phyloP scores from a whole-genome alignment of 2,329 filamentous ascomycete genomes.

The Ploettnerulaceae sp. region DNA sequence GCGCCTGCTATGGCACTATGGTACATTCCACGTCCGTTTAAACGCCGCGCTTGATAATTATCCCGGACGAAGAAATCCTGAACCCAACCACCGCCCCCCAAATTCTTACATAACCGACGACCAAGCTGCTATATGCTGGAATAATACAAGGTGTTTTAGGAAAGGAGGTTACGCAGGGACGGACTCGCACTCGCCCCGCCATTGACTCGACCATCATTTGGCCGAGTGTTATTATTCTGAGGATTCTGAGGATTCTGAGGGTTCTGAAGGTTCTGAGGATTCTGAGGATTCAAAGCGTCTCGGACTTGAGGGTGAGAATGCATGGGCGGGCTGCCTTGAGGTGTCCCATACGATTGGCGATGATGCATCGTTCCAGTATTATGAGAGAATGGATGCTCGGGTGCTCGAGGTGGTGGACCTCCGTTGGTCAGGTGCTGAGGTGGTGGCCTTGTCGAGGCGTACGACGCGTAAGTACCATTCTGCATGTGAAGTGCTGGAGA shows the following conservation, averaged over 20 bases:
- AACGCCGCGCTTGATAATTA: slow-evolving; percentile 21
- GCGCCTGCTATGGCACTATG: not conserved
- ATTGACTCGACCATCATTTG: slow-evolving; percentile 42
- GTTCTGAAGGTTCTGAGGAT: no score
- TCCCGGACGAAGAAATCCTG: slow-evolving; percentile 2
- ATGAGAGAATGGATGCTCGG: slow-evolving; percentile 45
- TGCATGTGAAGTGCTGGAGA: slow-evolving; percentile 26
- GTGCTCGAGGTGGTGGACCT: slow-evolving; percentile 38
- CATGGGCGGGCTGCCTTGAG: slow-evolving; percentile 29
- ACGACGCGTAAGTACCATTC: slow-evolving; percentile 29
- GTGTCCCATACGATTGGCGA: slow-evolving; percentile 36
- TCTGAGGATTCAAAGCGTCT: slow-evolving; percentile 23
- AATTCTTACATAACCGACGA: slow-evolving; percentile 7
- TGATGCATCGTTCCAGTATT: slow-evolving; percentile 41
- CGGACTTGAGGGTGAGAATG: slow-evolving; percentile 30
- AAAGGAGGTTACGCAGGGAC: slow-evolving; percentile 68
- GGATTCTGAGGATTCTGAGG: no score
- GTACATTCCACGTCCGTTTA: slow-evolving; percentile 12
- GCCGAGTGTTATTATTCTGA: slow-evolving; percentile 31
- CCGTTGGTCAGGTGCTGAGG: slow-evolving; percentile 35
- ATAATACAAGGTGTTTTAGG: slow-evolving; percentile 38
- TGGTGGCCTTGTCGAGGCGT: slow-evolving; percentile 31
- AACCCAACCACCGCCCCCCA: slow-evolving; percentile 3
- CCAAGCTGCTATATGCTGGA: slow-evolving; percentile 3
- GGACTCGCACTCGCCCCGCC: slow-evolving; percentile 74